Conservation (phyloP, 1,139 yeast species). For the Ogataea hybrid region DNA sequence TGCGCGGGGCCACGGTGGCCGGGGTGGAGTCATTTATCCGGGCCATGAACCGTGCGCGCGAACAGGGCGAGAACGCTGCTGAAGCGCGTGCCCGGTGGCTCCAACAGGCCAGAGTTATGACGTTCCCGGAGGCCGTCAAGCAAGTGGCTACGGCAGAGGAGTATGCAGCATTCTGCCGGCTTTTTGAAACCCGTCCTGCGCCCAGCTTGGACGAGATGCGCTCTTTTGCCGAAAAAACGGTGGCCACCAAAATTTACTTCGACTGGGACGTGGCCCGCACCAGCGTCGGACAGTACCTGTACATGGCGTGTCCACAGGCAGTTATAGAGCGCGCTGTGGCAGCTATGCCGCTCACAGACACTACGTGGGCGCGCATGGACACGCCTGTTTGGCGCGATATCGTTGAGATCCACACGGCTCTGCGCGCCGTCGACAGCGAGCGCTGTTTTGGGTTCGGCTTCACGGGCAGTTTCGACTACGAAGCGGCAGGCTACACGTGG, state of each 20-base stretch:
- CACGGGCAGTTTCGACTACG: constrained; percentile 28
- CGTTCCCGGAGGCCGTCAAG: constrained; percentile 29
- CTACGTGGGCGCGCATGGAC: constrained; percentile 28
- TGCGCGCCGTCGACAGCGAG: constrained; percentile 24
- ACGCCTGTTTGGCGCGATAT: constrained; percentile 20
- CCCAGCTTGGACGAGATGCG: constrained; percentile 23
- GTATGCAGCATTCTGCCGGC: constrained; percentile 8
- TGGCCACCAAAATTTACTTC: constrained; percentile 22
- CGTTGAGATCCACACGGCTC: constrained; percentile 26
- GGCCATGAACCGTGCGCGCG: constrained; percentile 39
- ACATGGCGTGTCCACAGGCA: constrained; percentile 26
- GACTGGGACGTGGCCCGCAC: constrained; percentile 31
- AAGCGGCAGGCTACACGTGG: constrained; percentile 27
- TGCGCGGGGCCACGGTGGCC: constrained; percentile 46
- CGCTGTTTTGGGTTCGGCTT: constrained; percentile 30
- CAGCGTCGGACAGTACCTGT: constrained; percentile 29
- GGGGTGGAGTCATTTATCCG: constrained; percentile 45
- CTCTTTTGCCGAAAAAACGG: constrained; percentile 18
- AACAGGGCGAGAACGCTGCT: constrained; percentile 6
- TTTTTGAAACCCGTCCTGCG: constrained; percentile 15
- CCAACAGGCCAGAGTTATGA: constrained; percentile 24
- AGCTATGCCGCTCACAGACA: constrained; percentile 30
- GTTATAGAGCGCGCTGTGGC: constrained; percentile 32
- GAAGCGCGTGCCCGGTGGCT: constrained; percentile 22
- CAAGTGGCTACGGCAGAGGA: constrained; percentile 15